These are phyloP conservation scores for Salix dunnii DNA, from an alignment of 345 rosid species.

Conservation along the genomic window DNA sequence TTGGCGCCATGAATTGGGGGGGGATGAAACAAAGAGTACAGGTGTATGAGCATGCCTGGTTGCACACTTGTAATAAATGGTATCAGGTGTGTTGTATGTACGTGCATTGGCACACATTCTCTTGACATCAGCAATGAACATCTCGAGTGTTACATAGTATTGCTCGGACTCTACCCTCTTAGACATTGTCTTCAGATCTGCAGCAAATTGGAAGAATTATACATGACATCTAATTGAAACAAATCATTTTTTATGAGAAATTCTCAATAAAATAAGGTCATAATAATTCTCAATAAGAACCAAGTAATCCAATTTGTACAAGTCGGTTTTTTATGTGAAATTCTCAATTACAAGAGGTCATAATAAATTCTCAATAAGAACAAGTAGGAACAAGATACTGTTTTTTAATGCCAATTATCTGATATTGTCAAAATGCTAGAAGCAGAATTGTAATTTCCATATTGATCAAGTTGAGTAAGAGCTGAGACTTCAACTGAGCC, in stretches of 20 bases:
- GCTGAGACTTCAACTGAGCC: background rate
- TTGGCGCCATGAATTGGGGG: background rate
- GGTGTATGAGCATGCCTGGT: slow-evolving; percentile 46
- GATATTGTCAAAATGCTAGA: background rate
- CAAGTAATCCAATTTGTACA: background rate
- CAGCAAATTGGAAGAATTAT: slow-evolving; percentile 1
- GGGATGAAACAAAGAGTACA: background rate
- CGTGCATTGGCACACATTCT: slow-evolving; percentile 91
- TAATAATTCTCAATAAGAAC: background rate
- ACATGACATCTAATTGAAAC: background rate
- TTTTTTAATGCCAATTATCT: background rate
- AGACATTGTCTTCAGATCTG: slow-evolving; percentile 89
- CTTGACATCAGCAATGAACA: slow-evolving; percentile 93
- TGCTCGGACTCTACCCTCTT: slow-evolving; percentile 95
- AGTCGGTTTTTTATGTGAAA: background rate
- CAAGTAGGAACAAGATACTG: background rate
- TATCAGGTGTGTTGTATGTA: slow-evolving; percentile 85
- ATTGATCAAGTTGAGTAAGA: background rate
- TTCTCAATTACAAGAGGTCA: background rate
- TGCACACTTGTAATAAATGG: slow-evolving; percentile 87
- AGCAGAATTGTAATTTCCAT: background rate
- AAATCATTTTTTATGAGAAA: background rate
- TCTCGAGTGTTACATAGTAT: slow-evolving; percentile 87
- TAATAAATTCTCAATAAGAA: background rate
- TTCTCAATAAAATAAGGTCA: background rate